phyloP scores from a whole-genome alignment of 805 yeast species.

The Tetrapisispora fleetii region DNA sequence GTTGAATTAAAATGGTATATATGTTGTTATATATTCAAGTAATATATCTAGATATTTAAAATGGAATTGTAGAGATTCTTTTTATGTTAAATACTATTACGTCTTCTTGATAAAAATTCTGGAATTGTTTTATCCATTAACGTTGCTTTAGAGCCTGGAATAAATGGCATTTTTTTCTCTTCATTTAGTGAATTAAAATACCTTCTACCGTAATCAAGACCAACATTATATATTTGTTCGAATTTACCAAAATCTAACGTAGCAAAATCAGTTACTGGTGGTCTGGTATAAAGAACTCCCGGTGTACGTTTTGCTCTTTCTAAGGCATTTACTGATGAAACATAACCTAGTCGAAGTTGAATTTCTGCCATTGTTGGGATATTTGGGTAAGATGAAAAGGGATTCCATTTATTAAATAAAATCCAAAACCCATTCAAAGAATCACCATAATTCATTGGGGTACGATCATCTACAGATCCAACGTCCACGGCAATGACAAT shows the following conservation, averaged over 20 bases:
- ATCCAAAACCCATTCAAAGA: slow-evolving; percentile 91
- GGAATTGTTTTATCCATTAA: slow-evolving; percentile 22
- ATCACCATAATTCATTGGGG: slow-evolving; percentile 87
- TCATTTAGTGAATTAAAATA: slow-evolving; percentile 43
- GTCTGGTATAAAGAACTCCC: slow-evolving; percentile 81
- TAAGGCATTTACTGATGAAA: slow-evolving; percentile 86
- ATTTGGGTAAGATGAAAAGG: slow-evolving; percentile 77
- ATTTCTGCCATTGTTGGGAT: slow-evolving; percentile 93
- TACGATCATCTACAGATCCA: slow-evolving; percentile 86
- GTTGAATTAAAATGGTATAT: too few relatives aligned
- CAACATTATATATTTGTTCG: slow-evolving; percentile 79
- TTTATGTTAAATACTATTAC: slow-evolving; percentile 47
- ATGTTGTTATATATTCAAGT: too few relatives aligned
- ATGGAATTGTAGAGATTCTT: not conserved
- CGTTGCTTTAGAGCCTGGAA: slow-evolving; percentile 41
- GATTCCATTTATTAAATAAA: slow-evolving; percentile 74
- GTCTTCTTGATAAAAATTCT: slow-evolving; percentile 35
- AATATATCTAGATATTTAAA: not conserved
- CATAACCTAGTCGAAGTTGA: slow-evolving; percentile 87
- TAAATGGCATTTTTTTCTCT: slow-evolving; percentile 46
- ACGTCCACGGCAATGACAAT: slow-evolving; percentile 89
- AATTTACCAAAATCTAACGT: slow-evolving; percentile 89
- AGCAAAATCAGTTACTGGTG: slow-evolving; percentile 87
- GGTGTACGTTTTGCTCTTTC: slow-evolving; percentile 77
- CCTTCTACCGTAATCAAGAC: slow-evolving; percentile 60